Base-by-base conservation (phyloP, 1,284 basidiomycete genomes). In the Rhodotorula sp. region DNA sequence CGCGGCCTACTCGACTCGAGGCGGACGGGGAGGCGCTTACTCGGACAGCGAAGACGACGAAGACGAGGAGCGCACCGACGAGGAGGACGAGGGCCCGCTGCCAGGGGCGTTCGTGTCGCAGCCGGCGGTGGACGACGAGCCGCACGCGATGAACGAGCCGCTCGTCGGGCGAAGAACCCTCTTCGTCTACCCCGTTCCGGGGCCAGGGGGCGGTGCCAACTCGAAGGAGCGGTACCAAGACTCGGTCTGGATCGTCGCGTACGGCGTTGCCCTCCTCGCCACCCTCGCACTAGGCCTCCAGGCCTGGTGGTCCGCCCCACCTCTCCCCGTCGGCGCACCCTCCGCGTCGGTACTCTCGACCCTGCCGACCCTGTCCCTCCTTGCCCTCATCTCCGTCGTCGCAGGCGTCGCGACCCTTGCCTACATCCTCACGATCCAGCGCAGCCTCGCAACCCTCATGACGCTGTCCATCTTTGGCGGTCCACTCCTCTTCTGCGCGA, bases 241-340 rank as follows among this genome's bases (percentile, higher is more conserved):
- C 52, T 62, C 71, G 45, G 17, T 12, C 3, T 75, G 74, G 73
- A 72, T 74, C 61, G 71, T 42, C 34, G 61, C 62, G 17, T 74
- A 74, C 55, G 73, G 71, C 16, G 34, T 52, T 12, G 48, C 45
- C 17, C 25, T 70, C 44, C 42, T 61, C 17, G 46, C 34, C 25
- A 64, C 67, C 17, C 2, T 63, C 44, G 49, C 46, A 5, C 46
- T 72, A 44, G 65, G 48, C 7, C 3, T 72, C 25, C 48, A 49
- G 19, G 66, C 66, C 4, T 74, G 67, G 67, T 63, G 56, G 60
- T 50, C 62, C 7, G 56, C 50, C 1, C 61, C 70, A 14, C 44
- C 46, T 12, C 52, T 52, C 13, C 53, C 25, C 13, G 17, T 48
- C 2, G n/a, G 34, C 52, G n/a, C 63, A 12, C 34, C 50, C 27